phyloP scores from a whole-genome alignment of 2,329 filamentous ascomycete species.

The Fusarium sp. region DNA sequence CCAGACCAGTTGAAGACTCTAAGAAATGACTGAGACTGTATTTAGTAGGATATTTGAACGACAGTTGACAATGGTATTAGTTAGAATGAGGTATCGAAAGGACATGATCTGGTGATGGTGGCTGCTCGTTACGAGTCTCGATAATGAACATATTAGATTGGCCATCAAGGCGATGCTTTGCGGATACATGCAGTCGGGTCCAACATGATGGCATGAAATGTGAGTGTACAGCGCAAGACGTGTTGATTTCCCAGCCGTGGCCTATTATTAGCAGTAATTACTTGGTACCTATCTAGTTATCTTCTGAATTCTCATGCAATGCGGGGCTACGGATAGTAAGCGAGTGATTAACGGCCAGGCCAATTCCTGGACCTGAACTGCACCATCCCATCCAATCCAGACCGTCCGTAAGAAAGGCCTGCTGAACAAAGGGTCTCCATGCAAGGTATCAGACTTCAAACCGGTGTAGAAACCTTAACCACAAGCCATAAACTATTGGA shows the following conservation, averaged over 20 bases:
- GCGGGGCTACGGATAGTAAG: slow-evolving; percentile 27
- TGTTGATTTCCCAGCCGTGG: slow-evolving; percentile 23
- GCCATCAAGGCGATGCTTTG: background rate
- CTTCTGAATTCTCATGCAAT: slow-evolving; percentile 13
- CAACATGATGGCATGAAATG: slow-evolving; percentile 32
- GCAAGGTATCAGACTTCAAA: background rate
- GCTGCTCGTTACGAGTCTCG: background rate
- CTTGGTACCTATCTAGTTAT: no score
- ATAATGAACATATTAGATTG: background rate
- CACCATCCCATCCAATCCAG: background rate
- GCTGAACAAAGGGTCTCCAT: background rate
- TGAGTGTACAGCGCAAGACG: slow-evolving; percentile 18
- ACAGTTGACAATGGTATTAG: background rate
- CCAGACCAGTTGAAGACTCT: background rate
- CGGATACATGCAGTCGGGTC: background rate
- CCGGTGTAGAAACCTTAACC: background rate
- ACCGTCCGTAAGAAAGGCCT: background rate
- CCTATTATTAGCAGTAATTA: slow-evolving; percentile 42
- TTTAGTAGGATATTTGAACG: background rate
- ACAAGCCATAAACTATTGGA: background rate
- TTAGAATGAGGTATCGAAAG: background rate
- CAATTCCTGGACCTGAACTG: slow-evolving; percentile 2
- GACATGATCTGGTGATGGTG: background rate
- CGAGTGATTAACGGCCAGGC: slow-evolving; percentile 8
- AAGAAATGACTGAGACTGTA: background rate